A percentile compares a stretch with the other conserved stretches of the same genome.
Evolutionary conservation across 306 rosid species (phyloP).

Genomic region (Vigna trinervia): DNA sequence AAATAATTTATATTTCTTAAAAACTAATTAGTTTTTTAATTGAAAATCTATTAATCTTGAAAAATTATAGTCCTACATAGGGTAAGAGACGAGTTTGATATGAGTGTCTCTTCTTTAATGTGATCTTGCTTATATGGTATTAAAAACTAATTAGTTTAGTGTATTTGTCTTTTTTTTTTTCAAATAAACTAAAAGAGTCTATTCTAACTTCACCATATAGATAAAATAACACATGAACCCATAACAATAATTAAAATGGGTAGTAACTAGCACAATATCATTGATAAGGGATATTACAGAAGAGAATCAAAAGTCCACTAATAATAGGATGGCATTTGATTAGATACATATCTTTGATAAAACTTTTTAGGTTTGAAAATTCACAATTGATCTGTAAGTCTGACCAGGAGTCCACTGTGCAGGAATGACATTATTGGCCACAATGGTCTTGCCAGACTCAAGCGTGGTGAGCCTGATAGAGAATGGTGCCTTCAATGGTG

Average conservation of each 20-base stretch:
- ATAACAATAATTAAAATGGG: background rate
- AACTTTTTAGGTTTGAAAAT: constrained; percentile 42
- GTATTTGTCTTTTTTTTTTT: too few relatives aligned
- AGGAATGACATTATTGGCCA: constrained; percentile 69
- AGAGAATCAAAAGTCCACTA: constrained; percentile 34
- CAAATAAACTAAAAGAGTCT: too few relatives aligned
- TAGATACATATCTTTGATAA: background rate
- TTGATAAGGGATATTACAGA: constrained; percentile 1
- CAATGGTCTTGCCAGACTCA: constrained; percentile 47
- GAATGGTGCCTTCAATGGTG: constrained; percentile 60
- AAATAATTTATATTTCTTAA: too few relatives aligned
- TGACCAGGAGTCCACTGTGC: constrained; percentile 71
- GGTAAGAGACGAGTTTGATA: too few relatives aligned
- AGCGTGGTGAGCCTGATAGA: constrained; percentile 62
- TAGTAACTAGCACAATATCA: background rate
- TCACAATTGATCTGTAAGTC: constrained; percentile 66
- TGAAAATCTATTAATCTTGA: too few relatives aligned
- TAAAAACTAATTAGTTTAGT: too few relatives aligned
- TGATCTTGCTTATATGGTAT: too few relatives aligned
- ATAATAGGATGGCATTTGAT: constrained; percentile 26
- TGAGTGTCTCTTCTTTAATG: too few relatives aligned
- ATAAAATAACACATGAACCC: too few relatives aligned
- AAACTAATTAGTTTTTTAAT: too few relatives aligned
- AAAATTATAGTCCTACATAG: too few relatives aligned
- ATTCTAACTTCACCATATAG: too few relatives aligned